These are phyloP conservation scores for Naegleria gruberi DNA, from an alignment of 208 protist species.

Conservation along the genomic window DNA sequence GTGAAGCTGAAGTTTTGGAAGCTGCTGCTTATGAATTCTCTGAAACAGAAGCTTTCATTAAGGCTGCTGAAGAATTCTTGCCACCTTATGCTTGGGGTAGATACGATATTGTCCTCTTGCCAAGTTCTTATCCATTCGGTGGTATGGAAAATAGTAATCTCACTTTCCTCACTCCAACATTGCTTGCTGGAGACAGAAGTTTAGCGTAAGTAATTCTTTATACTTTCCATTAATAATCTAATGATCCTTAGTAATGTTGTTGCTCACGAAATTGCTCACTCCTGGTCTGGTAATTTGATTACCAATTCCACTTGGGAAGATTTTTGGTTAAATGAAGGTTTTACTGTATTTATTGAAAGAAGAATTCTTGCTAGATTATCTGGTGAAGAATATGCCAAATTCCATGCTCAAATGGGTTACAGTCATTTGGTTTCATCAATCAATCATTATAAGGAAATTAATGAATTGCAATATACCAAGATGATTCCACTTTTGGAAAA, in stretches of 20 bases:
- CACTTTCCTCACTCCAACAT: conserved; percentile 70
- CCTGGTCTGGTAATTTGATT: conserved; percentile 67
- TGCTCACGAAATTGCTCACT: conserved; percentile 69
- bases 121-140: conserved; percentile 70
- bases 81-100: conserved; percentile 53
- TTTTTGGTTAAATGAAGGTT: conserved; percentile 68
- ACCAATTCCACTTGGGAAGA: conserved; percentile 47
- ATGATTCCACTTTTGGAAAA: conserved; percentile 38
- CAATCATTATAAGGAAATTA: conserved; percentile 24
- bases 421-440: conserved; percentile 39
- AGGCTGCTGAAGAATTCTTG: conserved; percentile 45
- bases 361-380: conserved; percentile 50
- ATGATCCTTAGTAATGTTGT: conserved; percentile 63
- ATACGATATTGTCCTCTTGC: conserved; percentile 68
- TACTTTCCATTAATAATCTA: no score
- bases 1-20: conserved; percentile 47
- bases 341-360: conserved; percentile 32
- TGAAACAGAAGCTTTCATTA: conserved; percentile 62
- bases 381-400: conserved; percentile 39
- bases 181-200: conserved; percentile 63
- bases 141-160: conserved; percentile 61
- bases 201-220: no score
- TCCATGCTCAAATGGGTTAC: conserved; percentile 45
- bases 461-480: conserved; percentile 31
- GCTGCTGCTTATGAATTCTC: conserved; percentile 60